Base-by-base conservation (phyloP, 495 filamentous ascomycete genomes). In the Daldinia caldariorum region DNA sequence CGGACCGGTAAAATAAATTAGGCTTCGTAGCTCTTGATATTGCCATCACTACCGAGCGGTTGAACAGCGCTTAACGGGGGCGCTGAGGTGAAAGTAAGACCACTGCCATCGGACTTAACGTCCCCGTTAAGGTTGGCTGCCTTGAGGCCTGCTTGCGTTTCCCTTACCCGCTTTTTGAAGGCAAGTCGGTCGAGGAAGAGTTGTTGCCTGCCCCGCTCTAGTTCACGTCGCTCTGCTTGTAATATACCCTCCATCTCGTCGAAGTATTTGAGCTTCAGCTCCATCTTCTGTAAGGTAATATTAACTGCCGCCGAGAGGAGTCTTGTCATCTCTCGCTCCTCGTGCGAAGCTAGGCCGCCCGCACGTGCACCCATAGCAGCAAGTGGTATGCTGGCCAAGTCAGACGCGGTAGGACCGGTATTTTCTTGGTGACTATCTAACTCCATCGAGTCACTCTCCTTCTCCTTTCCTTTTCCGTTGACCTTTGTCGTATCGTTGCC, bases 241-340 rank as follows among this genome's bases (percentile, higher is more conserved):
- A 97, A 83, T 60, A 97, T 89, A 54, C 89, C 83, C 75, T 99
- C 95, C 86, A 99, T 92, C 80, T 98, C 96, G 71, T 92, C 90
- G 83, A 99, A 99, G 76, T 97, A 97, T 72, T 91, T 88, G 56
- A 95, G 83, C 82, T 94, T 94, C 61, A 94, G 82, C 74, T 94
- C 90, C 75, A 93, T 86, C 78, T 94, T 94, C 73, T 92, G 87
- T 32, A 97, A 84, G 16, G 90, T 93, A 14, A 92, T 82, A 76
- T 97, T 97, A 59, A 97, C 91, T 0, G 93, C 89, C 2, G 91
- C 87, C 10, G 92, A 93, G 22, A 97, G 92, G 49, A 97, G 89
- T 14, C 91, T 88, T 32, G 94, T 94, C 91, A 97, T 94, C 77
- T 97, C 92, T 31, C 95, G 93, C 79, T 99, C 95, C 78, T 97